Percentiles rank a stretch among this genome's conserved stretches.
Conservation (phyloP, 805 yeast species). For the Candida chauliodis region DNA sequence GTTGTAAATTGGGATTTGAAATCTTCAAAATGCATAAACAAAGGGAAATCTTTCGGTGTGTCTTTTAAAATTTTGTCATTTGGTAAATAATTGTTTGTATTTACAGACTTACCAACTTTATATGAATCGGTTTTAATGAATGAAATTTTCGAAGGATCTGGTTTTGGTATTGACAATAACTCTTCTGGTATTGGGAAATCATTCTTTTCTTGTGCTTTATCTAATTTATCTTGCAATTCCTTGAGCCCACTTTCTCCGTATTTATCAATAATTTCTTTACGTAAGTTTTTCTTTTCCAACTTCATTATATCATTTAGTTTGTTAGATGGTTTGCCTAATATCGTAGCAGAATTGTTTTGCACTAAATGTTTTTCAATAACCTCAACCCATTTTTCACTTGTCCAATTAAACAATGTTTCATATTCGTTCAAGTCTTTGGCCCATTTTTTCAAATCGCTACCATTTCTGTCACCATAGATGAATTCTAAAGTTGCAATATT, state of each 20-base stretch:
- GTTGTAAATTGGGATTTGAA: slow-evolving; percentile 77
- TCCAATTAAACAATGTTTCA: slow-evolving; percentile 58
- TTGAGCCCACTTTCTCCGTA: slow-evolving; percentile 61
- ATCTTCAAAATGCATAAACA: slow-evolving; percentile 75
- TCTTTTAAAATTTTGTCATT: slow-evolving; percentile 22
- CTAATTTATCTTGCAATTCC: slow-evolving; percentile 47
- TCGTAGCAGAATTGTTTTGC: slow-evolving; percentile 58
- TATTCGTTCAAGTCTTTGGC: slow-evolving; percentile 56
- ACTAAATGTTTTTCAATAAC: slow-evolving; percentile 53
- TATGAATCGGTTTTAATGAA: slow-evolving; percentile 71
- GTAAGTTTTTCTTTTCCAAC: slow-evolving; percentile 45
- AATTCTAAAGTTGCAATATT: slow-evolving; percentile 73
- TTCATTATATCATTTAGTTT: slow-evolving; percentile 52
- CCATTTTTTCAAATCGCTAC: slow-evolving; percentile 55
- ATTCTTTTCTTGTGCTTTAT: slow-evolving; percentile 62
- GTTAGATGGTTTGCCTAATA: slow-evolving; percentile 71
- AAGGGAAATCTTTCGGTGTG: slow-evolving; percentile 50
- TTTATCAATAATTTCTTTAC: slow-evolving; percentile 45
- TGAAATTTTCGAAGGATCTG: slow-evolving; percentile 70
- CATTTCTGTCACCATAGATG: slow-evolving; percentile 67
- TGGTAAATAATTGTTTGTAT: slow-evolving; percentile 15
- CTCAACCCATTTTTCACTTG: slow-evolving; percentile 61
- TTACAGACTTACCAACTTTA: slow-evolving; percentile 45
- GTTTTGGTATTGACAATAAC: slow-evolving; percentile 61
- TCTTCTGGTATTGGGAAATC: slow-evolving; percentile 74